Conservation (phyloP, 441 rosid genomes). For the Geranium incanum region DNA sequence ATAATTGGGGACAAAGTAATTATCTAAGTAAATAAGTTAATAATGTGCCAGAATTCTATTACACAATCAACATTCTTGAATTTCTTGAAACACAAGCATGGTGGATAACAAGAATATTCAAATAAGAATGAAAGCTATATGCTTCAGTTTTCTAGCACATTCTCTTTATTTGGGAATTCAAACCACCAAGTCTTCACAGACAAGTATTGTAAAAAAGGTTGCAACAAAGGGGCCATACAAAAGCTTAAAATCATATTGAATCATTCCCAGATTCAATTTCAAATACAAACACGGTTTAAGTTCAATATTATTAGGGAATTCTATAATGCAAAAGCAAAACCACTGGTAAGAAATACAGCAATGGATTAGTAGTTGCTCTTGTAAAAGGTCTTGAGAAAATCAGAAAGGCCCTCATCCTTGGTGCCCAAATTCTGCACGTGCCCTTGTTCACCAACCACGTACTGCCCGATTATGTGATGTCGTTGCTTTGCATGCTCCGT, state of each 20-base stretch:
- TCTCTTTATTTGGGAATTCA: no score
- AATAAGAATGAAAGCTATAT: no score
- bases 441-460: constrained; percentile 58
- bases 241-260: no score
- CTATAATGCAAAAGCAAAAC: not conserved
- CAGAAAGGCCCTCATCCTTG: constrained; percentile 67
- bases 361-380: constrained; percentile 67
- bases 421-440: constrained; percentile 57
- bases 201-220: not conserved
- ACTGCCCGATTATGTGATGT: constrained; percentile 90
- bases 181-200: no score
- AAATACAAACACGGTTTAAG: not conserved
- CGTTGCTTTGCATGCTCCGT: constrained; percentile 94
- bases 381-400: constrained; percentile 81
- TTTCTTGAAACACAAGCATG: no score
- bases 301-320: not conserved
- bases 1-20: no score
- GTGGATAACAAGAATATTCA: no score
- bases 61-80: no score
- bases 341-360: not conserved
- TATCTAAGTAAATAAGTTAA: no score
- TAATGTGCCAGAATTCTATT: no score
- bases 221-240: not conserved
- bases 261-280: not conserved
- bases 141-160: no score